phyloP scores from a whole-genome alignment of 2,329 filamentous ascomycete genomes.

The Tetracladium maxilliforme region DNA sequence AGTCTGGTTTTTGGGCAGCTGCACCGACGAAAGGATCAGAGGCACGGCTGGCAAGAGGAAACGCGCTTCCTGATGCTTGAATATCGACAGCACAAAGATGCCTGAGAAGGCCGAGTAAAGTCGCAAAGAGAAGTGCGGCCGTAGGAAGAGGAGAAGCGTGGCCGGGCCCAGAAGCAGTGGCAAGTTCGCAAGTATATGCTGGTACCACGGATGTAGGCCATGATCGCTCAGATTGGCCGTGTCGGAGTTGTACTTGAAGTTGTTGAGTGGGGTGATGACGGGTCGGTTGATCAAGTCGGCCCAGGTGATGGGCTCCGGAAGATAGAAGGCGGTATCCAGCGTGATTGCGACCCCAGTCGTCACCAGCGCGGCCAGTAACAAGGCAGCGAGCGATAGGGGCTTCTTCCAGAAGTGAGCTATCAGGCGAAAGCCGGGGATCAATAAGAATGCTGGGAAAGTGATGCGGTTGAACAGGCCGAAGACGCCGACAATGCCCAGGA shows the following conservation, averaged over 20 bases:
- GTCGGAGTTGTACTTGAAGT: slow-evolving; percentile 60
- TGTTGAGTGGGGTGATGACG: slow-evolving; percentile 65
- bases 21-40: slow-evolving; percentile 60
- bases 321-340: slow-evolving; percentile 78
- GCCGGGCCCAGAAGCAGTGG: slow-evolving; percentile 61
- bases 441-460: slow-evolving; percentile 85
- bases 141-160: slow-evolving; percentile 41
- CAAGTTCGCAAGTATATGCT: slow-evolving; percentile 58
- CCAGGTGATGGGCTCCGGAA: slow-evolving; percentile 46
- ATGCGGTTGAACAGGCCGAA: slow-evolving; percentile 93
- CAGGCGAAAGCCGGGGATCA: slow-evolving; percentile 71
- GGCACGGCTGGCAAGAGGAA: slow-evolving; percentile 66
- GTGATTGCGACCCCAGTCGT: slow-evolving; percentile 62
- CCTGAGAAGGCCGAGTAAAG: slow-evolving; percentile 64
- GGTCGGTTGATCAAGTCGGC: slow-evolving; percentile 47
- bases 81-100: slow-evolving; percentile 53
- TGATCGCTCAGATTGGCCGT: slow-evolving; percentile 59
- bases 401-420: slow-evolving; percentile 74
- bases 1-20: slow-evolving; percentile 40
- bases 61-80: slow-evolving; percentile 68
- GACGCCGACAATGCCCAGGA: slow-evolving; percentile 69
- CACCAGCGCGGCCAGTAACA: slow-evolving; percentile 48
- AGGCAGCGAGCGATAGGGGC: slow-evolving; percentile 47
- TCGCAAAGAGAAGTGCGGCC: slow-evolving; percentile 41
- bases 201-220: slow-evolving; percentile 66